Conservation (phyloP, 306 rosid species). For the Vicia faba region DNA sequence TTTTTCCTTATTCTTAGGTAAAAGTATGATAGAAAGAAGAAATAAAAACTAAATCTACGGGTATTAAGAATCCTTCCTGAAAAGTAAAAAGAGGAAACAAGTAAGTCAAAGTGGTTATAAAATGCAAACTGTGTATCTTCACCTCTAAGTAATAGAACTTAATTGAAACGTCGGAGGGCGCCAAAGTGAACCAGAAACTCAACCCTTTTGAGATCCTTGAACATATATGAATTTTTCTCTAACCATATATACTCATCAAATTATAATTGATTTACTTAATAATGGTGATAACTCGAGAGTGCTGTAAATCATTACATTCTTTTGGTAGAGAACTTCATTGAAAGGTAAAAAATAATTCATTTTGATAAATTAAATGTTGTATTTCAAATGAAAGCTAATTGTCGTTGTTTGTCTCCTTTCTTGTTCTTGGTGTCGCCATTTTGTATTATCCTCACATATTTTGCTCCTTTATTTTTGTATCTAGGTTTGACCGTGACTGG, state of each 20-base stretch:
- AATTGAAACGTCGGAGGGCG: not conserved
- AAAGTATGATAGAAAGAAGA: not conserved
- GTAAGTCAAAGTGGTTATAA: conserved; percentile 6
- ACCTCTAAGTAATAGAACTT: not conserved
- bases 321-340: conserved; percentile 10
- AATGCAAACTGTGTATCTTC: conserved; percentile 9
- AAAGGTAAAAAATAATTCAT: conserved; percentile 2
- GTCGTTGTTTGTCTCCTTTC: not conserved
- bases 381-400: conserved; percentile 18
- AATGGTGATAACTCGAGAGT: conserved; percentile 1
- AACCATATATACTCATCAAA: not conserved
- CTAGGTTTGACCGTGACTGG: conserved; percentile 99
- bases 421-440: conserved; percentile 18
- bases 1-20: not conserved
- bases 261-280: not conserved
- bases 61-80: not conserved
- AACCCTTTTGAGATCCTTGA: conserved; percentile 1
- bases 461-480: conserved; percentile 25
- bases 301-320: conserved; percentile 16
- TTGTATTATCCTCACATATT: conserved; percentile 22
- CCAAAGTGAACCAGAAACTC: conserved; percentile 1
- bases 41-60: not conserved
- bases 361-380: not conserved
- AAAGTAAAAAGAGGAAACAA: not conserved
- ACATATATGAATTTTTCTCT: not conserved